Conservation (phyloP, 1,139 yeast species). For the Yamadazyma trypodendri region DNA sequence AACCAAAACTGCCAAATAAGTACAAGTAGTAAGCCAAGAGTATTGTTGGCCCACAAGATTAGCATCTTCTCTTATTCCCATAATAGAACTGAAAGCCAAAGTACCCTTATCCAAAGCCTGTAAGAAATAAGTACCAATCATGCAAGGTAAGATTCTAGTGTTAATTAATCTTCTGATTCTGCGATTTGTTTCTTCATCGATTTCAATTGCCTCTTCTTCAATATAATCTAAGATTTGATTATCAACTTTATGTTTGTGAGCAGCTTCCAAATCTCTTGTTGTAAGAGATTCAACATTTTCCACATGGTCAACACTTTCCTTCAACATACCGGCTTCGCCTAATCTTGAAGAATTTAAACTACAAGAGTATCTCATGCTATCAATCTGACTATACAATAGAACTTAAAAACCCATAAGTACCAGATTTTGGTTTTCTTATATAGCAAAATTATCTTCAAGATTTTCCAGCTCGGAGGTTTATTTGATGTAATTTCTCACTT, state of each 20-base stretch:
- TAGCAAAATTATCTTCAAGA: background rate
- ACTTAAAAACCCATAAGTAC: background rate
- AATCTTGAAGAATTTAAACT: slow-evolving; percentile 5
- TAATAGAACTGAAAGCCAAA: slow-evolving; percentile 47
- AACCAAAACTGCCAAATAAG: slow-evolving; percentile 45
- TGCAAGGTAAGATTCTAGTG: slow-evolving; percentile 29
- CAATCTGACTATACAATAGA: too few relatives aligned
- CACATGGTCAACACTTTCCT: slow-evolving; percentile 13
- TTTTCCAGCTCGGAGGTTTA: slow-evolving; percentile 1
- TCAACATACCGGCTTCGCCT: slow-evolving; percentile 12
- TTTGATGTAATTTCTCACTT: background rate
- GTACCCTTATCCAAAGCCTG: slow-evolving; percentile 49
- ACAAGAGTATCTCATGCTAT: background rate
- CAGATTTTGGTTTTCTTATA: background rate
- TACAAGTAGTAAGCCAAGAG: slow-evolving; percentile 41
- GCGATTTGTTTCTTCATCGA: slow-evolving; percentile 22
- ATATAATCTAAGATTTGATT: slow-evolving; percentile 21
- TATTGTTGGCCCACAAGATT: slow-evolving; percentile 32
- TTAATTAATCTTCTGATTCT: slow-evolving; percentile 20
- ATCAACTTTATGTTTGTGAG: slow-evolving; percentile 14
- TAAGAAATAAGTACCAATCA: slow-evolving; percentile 42
- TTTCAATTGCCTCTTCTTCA: slow-evolving; percentile 20
- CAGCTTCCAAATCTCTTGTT: slow-evolving; percentile 5
- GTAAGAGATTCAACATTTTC: slow-evolving; percentile 11
- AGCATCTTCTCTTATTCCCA: slow-evolving; percentile 44